Evolutionary conservation across 106 monocot genomes (phyloP), one percentile per base, ranked within the genome.

Genomic region (Apostasia ramifera): DNA sequence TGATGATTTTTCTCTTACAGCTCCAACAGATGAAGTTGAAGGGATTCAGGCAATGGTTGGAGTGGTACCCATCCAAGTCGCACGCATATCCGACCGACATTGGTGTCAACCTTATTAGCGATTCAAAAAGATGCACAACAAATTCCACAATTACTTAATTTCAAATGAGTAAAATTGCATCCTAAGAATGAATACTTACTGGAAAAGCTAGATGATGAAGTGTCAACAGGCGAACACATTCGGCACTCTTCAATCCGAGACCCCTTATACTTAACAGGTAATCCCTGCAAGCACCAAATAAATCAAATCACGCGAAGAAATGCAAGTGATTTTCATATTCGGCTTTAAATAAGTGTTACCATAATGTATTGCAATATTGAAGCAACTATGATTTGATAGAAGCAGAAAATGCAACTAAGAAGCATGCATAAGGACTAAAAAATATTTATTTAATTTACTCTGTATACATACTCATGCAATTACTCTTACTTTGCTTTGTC

Each of bases 21-120:
- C 65, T 95, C 95, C 73, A 95, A 67, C 51, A 95, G 86, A 79
- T 95, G 95, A 54, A 95, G 66, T 67, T 91, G 91, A 76, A 91
- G 81, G 45, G 95, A 91, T 80, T 91, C 95, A 5, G 95, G 95
- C 58, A 95, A 72, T 38, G 95, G 91, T 65, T 95, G 86, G 68
- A 95, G 83, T 42, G 95, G 95, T 40, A 95, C 95, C 95, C 95
- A 95, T 80, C 95, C 95, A 59, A 95, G 73, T 74, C 95, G 88
- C 54, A 95, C 95, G 72, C 90, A 88, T 72, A 95, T 95, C 52
- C 95, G 88, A 41, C 88, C 91, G 66, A 95, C 95, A 72, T 95
- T 95, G 44, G 95, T 98, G 69, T 98, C 97, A 60, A 98, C 97
- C 97, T 98, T 64, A 9, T 8, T 42, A 52, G 6, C 39, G 13